Conservation (phyloP, 192 early-diverging fungal genomes). For the Pecoramyces ruminantium region DNA sequence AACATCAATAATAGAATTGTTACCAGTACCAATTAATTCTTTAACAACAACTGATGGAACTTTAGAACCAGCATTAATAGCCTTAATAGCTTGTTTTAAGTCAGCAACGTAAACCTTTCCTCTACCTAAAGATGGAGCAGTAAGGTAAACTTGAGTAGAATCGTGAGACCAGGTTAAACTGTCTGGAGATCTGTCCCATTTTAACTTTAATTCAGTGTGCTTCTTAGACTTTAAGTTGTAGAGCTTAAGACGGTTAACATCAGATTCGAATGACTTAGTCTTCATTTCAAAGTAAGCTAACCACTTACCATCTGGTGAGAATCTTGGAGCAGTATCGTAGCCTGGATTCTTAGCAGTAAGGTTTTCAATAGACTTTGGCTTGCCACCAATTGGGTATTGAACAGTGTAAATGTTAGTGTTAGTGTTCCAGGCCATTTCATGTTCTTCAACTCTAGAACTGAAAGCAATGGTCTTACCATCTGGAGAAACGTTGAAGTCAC, state of each 20-base stretch:
- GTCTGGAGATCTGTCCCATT: constrained; percentile 37
- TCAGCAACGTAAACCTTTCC: constrained; percentile 47
- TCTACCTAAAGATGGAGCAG: constrained; percentile 46
- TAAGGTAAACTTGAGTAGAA: constrained; percentile 26
- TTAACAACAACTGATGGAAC: too few species aligned
- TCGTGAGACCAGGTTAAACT: constrained; percentile 40
- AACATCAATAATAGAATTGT: too few species aligned
- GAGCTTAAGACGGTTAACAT: constrained; percentile 52
- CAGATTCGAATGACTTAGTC: constrained; percentile 50
- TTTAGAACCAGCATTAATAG: too few species aligned
- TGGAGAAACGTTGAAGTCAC: constrained; percentile 44
- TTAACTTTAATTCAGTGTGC: constrained; percentile 8
- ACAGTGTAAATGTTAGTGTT: constrained; percentile 52
- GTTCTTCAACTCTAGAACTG: constrained; percentile 40
- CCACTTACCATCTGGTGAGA: constrained; percentile 34
- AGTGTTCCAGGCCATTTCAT: constrained; percentile 58
- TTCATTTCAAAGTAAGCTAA: constrained; percentile 63
- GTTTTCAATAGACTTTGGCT: too few species aligned
- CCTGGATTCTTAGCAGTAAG: constrained; percentile 28
- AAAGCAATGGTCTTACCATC: constrained; percentile 55
- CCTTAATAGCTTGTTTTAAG: too few species aligned
- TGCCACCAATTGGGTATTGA: constrained; percentile 3
- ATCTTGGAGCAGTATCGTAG: constrained; percentile 41
- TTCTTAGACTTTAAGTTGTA: too few species aligned
- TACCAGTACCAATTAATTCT: too few species aligned